phyloP scores from a whole-genome alignment of 1,139 yeast genomes.

The Kodamaea sp. region DNA sequence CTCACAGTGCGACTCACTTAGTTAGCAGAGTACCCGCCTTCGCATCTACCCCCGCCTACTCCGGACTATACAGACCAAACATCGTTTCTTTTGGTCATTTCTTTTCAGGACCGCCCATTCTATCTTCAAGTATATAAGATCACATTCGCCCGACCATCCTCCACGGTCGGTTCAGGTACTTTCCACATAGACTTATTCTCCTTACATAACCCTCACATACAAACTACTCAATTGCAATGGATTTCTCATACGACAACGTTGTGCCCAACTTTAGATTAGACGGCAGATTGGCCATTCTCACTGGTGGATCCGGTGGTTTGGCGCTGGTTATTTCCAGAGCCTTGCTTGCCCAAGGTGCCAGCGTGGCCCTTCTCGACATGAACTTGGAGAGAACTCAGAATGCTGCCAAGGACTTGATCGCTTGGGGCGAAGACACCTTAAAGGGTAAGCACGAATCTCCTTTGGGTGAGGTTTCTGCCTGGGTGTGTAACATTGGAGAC shows the following conservation, averaged over 20 bases:
- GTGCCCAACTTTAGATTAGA: slow-evolving; percentile 64
- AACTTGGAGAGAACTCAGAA: slow-evolving; percentile 58
- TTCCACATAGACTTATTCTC: neutral
- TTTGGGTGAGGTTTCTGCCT: slow-evolving; percentile 58
- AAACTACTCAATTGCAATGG: slow-evolving; percentile 12
- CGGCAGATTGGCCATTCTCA: slow-evolving; percentile 69
- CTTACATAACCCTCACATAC: too few species aligned
- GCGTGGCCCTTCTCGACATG: slow-evolving; percentile 74
- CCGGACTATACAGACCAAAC: neutral
- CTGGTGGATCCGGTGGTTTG: slow-evolving; percentile 86
- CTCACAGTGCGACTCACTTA: too few species aligned
- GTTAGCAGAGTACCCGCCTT: neutral
- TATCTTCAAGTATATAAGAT: neutral
- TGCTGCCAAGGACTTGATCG: slow-evolving; percentile 58
- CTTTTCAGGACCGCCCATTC: slow-evolving; percentile 2
- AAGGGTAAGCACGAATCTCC: slow-evolving; percentile 42
- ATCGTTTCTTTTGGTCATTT: slow-evolving; percentile 3
- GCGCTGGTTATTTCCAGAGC: slow-evolving; percentile 70
- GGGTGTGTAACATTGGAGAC: slow-evolving; percentile 78
- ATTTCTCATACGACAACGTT: slow-evolving; percentile 42
- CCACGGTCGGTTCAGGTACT: neutral
- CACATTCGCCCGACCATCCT: neutral
- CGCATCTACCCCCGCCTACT: neutral
- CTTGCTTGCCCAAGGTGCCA: slow-evolving; percentile 65
- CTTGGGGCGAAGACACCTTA: slow-evolving; percentile 54